Percentiles rank a stretch among this genome's conserved stretches.
phyloP scores from a whole-genome alignment of 2,329 filamentous ascomycete species.

The Curvularia lunata region DNA sequence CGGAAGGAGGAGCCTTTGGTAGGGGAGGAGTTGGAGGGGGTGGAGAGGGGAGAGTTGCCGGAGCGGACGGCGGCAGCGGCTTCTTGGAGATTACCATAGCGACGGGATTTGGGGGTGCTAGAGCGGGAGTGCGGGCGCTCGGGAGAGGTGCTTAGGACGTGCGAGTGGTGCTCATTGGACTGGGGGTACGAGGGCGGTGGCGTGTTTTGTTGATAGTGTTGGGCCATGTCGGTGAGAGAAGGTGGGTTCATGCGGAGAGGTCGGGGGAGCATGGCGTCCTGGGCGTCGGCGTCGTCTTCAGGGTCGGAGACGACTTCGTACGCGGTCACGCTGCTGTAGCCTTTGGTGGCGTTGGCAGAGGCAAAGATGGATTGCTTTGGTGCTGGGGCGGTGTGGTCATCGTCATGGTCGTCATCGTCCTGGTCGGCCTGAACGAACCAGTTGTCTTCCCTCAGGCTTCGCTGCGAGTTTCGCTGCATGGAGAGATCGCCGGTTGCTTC shows the following conservation, averaged over 20 bases:
- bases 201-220: slow-evolving; percentile 23
- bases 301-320: slow-evolving; percentile 40
- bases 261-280: slow-evolving; percentile 44
- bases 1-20: slow-evolving; percentile 29
- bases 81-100: slow-evolving; percentile 56
- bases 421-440: slow-evolving; percentile 53
- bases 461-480: slow-evolving; percentile 37
- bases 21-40: slow-evolving; percentile 31
- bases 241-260: slow-evolving; percentile 58
- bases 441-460: slow-evolving; percentile 53
- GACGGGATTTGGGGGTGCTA: slow-evolving; percentile 51
- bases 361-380: slow-evolving; percentile 34
- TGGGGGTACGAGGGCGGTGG: background rate
- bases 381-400: slow-evolving; percentile 15
- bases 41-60: slow-evolving; percentile 30
- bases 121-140: slow-evolving; percentile 37
- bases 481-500: slow-evolving; percentile 35
- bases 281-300: slow-evolving; percentile 34
- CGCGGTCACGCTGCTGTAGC: slow-evolving; percentile 37
- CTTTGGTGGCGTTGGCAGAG: slow-evolving; percentile 31
- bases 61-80: slow-evolving; percentile 50
- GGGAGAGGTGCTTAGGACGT: slow-evolving; percentile 35
- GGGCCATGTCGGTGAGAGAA: slow-evolving; percentile 37
- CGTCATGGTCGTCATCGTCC: slow-evolving; percentile 23
- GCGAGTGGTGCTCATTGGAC: slow-evolving; percentile 12